Conservation (phyloP, 768 basidiomycete species). For the Lactarius pseudohatsudake region DNA sequence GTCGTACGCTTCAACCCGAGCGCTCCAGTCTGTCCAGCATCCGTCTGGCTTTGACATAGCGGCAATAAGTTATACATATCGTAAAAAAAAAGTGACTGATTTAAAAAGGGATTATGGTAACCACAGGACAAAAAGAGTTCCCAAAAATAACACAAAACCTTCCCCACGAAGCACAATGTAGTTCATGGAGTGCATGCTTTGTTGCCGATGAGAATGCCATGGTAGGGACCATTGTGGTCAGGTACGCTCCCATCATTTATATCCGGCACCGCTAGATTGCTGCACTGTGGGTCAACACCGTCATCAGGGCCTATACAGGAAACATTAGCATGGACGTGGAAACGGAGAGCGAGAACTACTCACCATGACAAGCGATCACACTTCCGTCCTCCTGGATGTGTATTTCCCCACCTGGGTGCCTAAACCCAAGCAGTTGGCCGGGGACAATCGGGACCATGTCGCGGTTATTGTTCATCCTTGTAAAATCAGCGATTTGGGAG, state of each 20-base stretch:
- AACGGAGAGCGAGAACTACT: not conserved
- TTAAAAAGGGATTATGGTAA: not conserved
- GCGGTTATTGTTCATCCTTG: conserved; percentile 25
- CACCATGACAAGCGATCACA: conserved; percentile 17
- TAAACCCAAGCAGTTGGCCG: conserved; percentile 22
- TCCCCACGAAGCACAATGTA: too few species aligned
- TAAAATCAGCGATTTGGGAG: conserved; percentile 23
- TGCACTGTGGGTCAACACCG: conserved; percentile 52
- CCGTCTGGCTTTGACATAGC: not conserved
- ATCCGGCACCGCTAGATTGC: conserved; percentile 53
- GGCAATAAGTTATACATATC: not conserved
- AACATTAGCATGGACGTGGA: not conserved
- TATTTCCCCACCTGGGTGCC: conserved; percentile 23
- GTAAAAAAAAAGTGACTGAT: not conserved
- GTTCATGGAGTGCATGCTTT: conserved; percentile 36
- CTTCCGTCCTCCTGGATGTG: conserved; percentile 21
- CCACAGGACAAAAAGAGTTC: not conserved
- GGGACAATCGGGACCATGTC: conserved; percentile 27
- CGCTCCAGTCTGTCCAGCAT: not conserved
- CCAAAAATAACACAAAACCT: not conserved
- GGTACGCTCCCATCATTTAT: conserved; percentile 38
- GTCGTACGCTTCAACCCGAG: too few species aligned
- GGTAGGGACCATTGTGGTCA: conserved; percentile 58
- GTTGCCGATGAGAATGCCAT: conserved; percentile 58
- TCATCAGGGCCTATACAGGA: conserved; percentile 45